A percentile compares a stretch with the other conserved stretches of the same genome.
phyloP scores from a whole-genome alignment of 441 rosid species.

The Pelargonium myrrhifolium region DNA sequence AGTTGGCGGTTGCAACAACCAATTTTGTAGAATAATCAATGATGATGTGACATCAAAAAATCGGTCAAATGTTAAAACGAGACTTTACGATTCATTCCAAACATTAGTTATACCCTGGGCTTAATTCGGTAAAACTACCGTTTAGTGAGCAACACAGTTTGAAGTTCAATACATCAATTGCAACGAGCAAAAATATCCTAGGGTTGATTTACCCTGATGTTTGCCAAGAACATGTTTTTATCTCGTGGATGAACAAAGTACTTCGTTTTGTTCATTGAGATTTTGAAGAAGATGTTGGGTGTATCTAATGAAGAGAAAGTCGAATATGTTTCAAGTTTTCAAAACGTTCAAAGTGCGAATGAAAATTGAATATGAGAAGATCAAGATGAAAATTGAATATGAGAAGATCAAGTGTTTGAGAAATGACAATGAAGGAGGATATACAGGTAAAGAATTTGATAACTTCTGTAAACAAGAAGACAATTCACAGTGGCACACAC shows the following conservation, averaged over 20 bases:
- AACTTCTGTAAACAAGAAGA: neutral
- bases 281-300: constrained; percentile 10
- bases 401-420: neutral
- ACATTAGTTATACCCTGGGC: no score
- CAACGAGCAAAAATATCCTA: neutral
- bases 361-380: neutral
- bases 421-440: neutral
- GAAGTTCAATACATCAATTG: constrained; percentile 6
- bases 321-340: neutral
- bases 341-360: constrained; percentile 3
- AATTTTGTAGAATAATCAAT: no score
- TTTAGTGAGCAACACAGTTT: neutral
- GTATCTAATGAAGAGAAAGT: neutral
- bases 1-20: neutral
- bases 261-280: neutral
- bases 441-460: neutral
- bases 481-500: neutral
- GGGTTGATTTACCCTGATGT: constrained; percentile 4
- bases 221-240: neutral
- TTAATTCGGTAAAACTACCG: no score
- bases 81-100: no score
- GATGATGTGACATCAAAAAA: constrained; percentile 2
- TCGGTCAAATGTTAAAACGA: no score
- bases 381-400: no score
- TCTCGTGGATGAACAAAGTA: neutral